These are phyloP conservation scores for Calonectria naviculata DNA, from an alignment of 2,329 filamentous ascomycete genomes.

Conservation along the genomic window DNA sequence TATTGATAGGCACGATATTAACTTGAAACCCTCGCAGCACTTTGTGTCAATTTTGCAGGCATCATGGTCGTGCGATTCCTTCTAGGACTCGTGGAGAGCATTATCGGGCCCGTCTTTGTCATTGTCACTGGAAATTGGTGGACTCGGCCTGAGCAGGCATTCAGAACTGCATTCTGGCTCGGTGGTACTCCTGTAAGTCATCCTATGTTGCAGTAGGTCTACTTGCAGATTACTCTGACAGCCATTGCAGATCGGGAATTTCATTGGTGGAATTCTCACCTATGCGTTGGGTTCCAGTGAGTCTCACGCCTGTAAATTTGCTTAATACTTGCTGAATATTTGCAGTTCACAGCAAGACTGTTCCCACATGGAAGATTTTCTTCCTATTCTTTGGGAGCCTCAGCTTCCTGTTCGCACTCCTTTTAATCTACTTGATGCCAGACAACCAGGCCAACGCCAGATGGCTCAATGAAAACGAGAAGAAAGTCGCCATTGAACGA, in stretches of 20 bases:
- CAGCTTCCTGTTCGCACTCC: slow-evolving; percentile 2
- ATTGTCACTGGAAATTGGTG: slow-evolving; percentile 21
- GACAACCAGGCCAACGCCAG: slow-evolving; percentile 16
- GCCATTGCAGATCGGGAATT: slow-evolving; percentile 7
- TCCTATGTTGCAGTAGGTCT: neutral
- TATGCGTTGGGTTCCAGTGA: slow-evolving; percentile 9
- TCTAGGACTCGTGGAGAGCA: slow-evolving; percentile 9
- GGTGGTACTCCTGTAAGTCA: slow-evolving; percentile 13
- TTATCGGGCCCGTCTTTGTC: slow-evolving; percentile 17
- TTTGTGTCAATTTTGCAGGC: slow-evolving; percentile 9
- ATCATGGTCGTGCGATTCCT: slow-evolving; percentile 13
- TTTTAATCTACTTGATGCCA: slow-evolving; percentile 16
- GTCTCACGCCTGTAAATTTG: neutral
- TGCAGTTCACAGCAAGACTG: neutral
- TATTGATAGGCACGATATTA: too few relatives aligned
- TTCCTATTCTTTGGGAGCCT: slow-evolving; percentile 14
- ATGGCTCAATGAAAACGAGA: slow-evolving; percentile 20
- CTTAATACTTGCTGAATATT: neutral
- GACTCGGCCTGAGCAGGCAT: slow-evolving; percentile 11
- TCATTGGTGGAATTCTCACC: slow-evolving; percentile 11
- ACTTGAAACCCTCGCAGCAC: neutral
- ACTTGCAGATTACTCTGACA: neutral
- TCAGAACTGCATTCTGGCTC: slow-evolving; percentile 18
- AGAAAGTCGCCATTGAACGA: slow-evolving; percentile 25
- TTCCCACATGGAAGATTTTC: slow-evolving; percentile 20